phyloP scores from a whole-genome alignment of 441 rosid genomes.

The Aquilaria agallochum region DNA sequence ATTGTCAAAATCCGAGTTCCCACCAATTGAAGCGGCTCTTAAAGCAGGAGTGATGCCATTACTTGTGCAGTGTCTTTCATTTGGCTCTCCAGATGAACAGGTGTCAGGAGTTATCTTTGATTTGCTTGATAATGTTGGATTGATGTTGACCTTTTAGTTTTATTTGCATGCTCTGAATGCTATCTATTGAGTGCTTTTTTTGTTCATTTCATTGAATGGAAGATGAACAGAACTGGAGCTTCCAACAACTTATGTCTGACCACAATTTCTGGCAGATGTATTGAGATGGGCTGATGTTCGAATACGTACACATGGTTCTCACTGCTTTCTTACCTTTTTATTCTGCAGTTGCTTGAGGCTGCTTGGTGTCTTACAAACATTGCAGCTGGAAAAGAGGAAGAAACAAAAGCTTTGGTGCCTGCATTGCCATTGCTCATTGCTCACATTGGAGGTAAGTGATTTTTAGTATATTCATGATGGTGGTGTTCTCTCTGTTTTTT shows the following conservation, averaged over 20 bases:
- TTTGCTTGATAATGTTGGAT: no score
- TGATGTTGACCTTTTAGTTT: no score
- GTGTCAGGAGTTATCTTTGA: constrained; percentile 23
- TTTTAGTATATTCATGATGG: background rate
- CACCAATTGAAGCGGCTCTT: constrained; percentile 80
- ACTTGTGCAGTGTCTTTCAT: constrained; percentile 87
- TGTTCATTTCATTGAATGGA: no score
- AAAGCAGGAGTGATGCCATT: constrained; percentile 76
- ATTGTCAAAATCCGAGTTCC: constrained; percentile 75
- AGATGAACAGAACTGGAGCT: no score
- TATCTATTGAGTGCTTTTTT: no score
- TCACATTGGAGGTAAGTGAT: constrained; percentile 80
- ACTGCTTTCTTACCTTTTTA: constrained; percentile 8
- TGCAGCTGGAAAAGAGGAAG: constrained; percentile 93
- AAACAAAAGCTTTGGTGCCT: constrained; percentile 81
- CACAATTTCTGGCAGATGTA: no score
- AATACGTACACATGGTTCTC: background rate
- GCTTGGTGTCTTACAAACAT: constrained; percentile 99
- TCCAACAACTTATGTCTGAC: no score
- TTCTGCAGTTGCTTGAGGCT: constrained; percentile 87
- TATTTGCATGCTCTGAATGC: no score
- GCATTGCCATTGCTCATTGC: constrained; percentile 92
- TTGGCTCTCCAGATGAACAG: constrained; percentile 94
- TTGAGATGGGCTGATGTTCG: no score
- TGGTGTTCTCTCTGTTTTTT: background rate